Evolutionary conservation across 139 green algal genomes (phyloP).

Genomic region (Pleodorina starrii): DNA sequence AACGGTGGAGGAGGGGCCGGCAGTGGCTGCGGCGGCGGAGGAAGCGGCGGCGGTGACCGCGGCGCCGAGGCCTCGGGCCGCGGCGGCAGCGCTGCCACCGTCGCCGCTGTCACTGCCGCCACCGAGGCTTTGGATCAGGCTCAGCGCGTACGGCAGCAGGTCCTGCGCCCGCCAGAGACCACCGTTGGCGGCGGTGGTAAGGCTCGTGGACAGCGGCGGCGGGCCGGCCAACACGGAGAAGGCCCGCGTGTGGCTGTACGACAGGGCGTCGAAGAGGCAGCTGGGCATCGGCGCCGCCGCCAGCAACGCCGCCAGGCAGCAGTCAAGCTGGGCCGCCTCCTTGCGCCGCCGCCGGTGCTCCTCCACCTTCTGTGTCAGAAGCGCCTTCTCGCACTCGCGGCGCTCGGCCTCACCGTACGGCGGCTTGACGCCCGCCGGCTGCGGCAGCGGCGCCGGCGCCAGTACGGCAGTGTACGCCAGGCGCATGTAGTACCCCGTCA

Average conservation of each 20-base stretch:
- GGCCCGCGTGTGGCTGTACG: conserved; percentile 16
- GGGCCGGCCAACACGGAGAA: background rate
- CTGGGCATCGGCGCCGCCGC: conserved; percentile 15
- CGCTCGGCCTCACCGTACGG: background rate
- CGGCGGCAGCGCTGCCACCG: background rate
- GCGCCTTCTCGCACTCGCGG: conserved; percentile 6
- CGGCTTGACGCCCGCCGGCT: background rate
- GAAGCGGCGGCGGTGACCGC: background rate
- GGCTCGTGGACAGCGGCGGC: background rate
- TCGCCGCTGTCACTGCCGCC: conserved; percentile 35
- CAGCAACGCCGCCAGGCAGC: conserved; percentile 38
- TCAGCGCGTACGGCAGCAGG: conserved; percentile 33
- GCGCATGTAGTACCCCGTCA: conserved; percentile 39
- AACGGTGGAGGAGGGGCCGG: background rate
- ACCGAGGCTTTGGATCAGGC: background rate
- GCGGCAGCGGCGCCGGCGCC: background rate
- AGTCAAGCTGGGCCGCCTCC: conserved; percentile 35
- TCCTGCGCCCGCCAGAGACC: conserved; percentile 23
- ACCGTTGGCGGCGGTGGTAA: background rate
- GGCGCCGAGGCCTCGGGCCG: background rate
- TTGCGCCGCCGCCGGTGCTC: conserved; percentile 36
- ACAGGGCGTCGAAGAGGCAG: conserved; percentile 22
- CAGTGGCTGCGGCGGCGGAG: background rate
- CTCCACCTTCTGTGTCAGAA: background rate
- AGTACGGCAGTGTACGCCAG: conserved; percentile 23